Percentiles rank a stretch among this genome's conserved stretches.
Conservation (phyloP, 331 rosid species). For the Stylosanthes scabra region DNA sequence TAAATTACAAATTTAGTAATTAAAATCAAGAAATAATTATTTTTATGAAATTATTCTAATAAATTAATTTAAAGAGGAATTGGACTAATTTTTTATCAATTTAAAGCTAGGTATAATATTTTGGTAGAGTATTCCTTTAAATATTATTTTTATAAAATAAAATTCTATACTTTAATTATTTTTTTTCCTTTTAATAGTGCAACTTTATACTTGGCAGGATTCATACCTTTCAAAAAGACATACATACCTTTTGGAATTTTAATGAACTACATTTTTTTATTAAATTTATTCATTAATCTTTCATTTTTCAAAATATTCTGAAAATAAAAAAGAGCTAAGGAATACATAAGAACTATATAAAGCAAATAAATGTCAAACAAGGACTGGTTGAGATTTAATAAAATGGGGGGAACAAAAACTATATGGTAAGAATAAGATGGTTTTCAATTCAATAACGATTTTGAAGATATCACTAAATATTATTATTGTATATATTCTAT, state of each 20-base stretch:
- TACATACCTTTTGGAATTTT: too few relatives aligned
- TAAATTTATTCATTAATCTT: too few relatives aligned
- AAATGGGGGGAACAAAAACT: not conserved
- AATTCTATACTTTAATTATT: too few relatives aligned
- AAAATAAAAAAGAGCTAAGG: not conserved
- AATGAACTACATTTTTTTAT: too few relatives aligned
- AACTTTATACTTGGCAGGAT: too few relatives aligned
- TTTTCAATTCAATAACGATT: conserved; percentile 21
- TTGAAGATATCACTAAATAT: conserved; percentile 6
- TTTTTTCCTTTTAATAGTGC: too few relatives aligned
- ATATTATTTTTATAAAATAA: too few relatives aligned
- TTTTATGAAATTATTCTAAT: not conserved
- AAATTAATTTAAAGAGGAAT: not conserved
- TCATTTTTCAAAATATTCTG: too few relatives aligned
- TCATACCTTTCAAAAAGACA: too few relatives aligned
- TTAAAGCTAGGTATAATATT: not conserved
- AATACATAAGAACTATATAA: not conserved
- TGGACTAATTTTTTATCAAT: not conserved
- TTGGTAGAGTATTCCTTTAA: too few relatives aligned
- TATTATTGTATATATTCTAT: conserved; percentile 5
- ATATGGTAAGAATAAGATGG: not conserved
- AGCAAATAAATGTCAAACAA: conserved; percentile 1
- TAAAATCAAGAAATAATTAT: not conserved
- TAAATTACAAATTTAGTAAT: not conserved
- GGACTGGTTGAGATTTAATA: conserved; percentile 10